Evolutionary conservation across 441 rosid species (phyloP).

Genomic region (Hura crepitans): DNA sequence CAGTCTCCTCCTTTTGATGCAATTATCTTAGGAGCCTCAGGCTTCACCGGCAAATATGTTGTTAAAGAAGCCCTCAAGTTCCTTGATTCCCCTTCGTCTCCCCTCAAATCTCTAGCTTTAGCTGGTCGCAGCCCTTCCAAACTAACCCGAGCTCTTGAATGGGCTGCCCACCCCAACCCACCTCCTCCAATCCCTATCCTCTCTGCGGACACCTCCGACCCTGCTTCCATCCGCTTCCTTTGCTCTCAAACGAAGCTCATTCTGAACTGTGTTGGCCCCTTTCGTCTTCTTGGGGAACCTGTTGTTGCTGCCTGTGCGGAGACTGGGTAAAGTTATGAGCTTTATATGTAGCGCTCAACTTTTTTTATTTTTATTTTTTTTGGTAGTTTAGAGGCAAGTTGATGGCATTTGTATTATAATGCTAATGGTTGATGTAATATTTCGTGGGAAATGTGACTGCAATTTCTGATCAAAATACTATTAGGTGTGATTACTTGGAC

Average conservation of each 20-base stretch:
- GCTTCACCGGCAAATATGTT: conserved; percentile 82
- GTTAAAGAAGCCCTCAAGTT: conserved; percentile 80
- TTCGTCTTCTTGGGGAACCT: conserved; percentile 64
- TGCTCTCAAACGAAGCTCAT: conserved; percentile 59
- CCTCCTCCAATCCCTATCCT: conserved; percentile 58
- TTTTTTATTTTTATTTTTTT: background rate
- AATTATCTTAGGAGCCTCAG: conserved; percentile 78
- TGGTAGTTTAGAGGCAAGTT: no score
- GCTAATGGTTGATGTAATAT: background rate
- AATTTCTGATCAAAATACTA: background rate
- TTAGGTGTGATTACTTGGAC: conserved; percentile 84
- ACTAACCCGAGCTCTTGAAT: conserved; percentile 52
- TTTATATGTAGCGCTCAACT: background rate
- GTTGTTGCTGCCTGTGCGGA: conserved; percentile 75
- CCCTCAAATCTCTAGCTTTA: conserved; percentile 61
- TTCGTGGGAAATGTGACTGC: background rate
- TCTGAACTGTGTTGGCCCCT: conserved; percentile 86
- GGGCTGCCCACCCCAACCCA: conserved; percentile 63
- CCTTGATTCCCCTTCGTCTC: conserved; percentile 48
- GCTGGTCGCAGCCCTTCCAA: conserved; percentile 71
- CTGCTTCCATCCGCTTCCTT: conserved; percentile 62
- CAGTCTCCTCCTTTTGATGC: conserved; percentile 42
- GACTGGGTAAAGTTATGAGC: conserved; percentile 40
- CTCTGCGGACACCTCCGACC: conserved; percentile 63
- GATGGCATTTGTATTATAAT: background rate